Base-by-base conservation (phyloP, 2,329 filamentous ascomycete genomes). In the Penicillium italicum region DNA sequence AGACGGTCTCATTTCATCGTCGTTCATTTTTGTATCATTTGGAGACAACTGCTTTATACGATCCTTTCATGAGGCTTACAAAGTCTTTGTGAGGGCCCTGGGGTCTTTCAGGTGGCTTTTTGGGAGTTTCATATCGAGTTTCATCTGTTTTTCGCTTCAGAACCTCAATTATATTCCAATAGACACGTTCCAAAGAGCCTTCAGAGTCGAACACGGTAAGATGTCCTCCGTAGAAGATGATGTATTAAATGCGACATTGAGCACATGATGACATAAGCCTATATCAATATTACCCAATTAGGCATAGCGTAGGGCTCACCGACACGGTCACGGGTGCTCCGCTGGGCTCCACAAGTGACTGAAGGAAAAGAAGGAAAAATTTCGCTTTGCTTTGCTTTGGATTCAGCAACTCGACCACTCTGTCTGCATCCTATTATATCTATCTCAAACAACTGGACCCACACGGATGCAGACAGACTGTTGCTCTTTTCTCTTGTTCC, bases 321-420 rank as follows among this genome's bases (percentile, higher is more conserved):
- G 60, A 53, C 55, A 46, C 53, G 53, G 62, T 65, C 63, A 64
- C 63, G 63, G 58, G 63, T 55, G 57, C 57, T 64, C 62, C 63
- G 59, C 62, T 33, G 38, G 53, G 62, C 63, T 60, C 63, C 63
- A 66, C 63, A 62, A 62, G 51, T 47, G 45, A 47, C 37, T 11
- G 44, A 41, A 49, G 37, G 48, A 50, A 43, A 51, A 33, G 53
- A 55, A 57, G 55, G 55, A 64, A 64, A 63, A 62, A 60, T 58
- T 64, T 63, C 58, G 37, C 50, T 47, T 20, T 56, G 28, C 26
- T 20, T 48, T 55, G 33, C 41, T 58, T 41, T 42, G 20, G 31
- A 52, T 50, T 18, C 49, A 49, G 51, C 49, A 42, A 41, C 40
- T 59, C 49, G 52, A 53, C 58, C 53, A 48, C 40, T 44, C 55